A percentile compares a stretch with the other conserved stretches of the same genome.
phyloP scores from a whole-genome alignment of 257 asterid genomes.

The Ajuga chamaepitys region DNA sequence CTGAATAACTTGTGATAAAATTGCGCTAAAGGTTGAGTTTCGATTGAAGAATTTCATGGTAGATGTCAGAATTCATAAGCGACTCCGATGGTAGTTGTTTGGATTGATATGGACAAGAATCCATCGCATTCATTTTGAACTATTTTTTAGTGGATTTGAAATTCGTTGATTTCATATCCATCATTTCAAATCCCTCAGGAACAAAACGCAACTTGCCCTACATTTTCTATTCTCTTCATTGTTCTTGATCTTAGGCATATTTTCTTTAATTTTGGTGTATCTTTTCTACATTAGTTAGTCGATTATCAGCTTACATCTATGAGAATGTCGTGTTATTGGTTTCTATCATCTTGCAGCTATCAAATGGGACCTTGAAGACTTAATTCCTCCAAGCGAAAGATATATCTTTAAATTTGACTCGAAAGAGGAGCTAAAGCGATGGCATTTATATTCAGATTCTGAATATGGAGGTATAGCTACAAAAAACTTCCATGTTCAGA shows the following conservation, averaged over 20 bases:
- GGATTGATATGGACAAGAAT: too few relatives aligned
- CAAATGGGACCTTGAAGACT: slow-evolving; percentile 74
- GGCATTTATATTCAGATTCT: slow-evolving; percentile 97
- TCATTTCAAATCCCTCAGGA: too few relatives aligned
- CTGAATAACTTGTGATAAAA: too few relatives aligned
- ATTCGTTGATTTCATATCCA: too few relatives aligned
- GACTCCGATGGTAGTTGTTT: too few relatives aligned
- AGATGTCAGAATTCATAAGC: too few relatives aligned
- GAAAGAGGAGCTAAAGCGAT: slow-evolving; percentile 73
- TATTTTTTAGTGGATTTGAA: too few relatives aligned
- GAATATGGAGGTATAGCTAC: slow-evolving; percentile 73
- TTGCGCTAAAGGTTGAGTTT: too few relatives aligned
- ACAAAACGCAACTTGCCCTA: too few relatives aligned
- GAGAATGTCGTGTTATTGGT: background rate
- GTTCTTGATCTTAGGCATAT: background rate
- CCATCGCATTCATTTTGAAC: too few relatives aligned
- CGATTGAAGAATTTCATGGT: too few relatives aligned
- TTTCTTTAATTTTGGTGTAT: background rate
- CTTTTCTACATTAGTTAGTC: background rate
- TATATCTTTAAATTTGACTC: slow-evolving; percentile 57
- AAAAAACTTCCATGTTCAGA: background rate
- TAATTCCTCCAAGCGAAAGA: slow-evolving; percentile 83
- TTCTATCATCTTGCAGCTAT: slow-evolving; percentile 54
- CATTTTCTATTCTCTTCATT: background rate
- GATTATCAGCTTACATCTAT: background rate